Base-by-base conservation (phyloP, 176 grass and related monocot genomes). In the Oryza rufipogon region DNA sequence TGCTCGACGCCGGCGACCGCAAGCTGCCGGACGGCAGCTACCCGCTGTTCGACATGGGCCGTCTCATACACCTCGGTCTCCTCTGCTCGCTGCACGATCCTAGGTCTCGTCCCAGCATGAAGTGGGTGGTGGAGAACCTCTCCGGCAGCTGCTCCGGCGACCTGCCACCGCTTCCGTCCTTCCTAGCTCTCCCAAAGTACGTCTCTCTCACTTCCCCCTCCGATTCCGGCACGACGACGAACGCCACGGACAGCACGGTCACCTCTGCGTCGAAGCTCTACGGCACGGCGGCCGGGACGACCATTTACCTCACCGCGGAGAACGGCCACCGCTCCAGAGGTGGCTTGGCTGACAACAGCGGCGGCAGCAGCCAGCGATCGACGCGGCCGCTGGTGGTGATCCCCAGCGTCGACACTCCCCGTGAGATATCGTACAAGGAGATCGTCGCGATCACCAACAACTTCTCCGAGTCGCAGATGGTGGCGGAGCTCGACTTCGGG, bases 401-500 rank as follows among this genome's bases (percentile, higher is more conserved):
- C 12, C 92, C 90, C 2, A 86, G 86, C 17, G 83, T 97, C 5
- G 86, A 97, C 30, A 91, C 80, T 14, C 90, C 92, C n/a, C 87
- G 86, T 8, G 86, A 97, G 86, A 94, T 97, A 86, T 34, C 90
- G 36, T 97, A 88, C 92, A 89, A 88, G 77, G 90, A 97, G 71
- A 90, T 97, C 63, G 88, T 97, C 4, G 83, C 74, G 6, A 92
- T 94, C 23, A 97, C 94, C 0, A 89, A 94, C 80, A 88, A 92
- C 14, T 97, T 97, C 85, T 92, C 94, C 20, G 94, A 97, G 64
- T 91, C 88, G 14, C 92, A 92, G 80, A 89, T 97, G 86, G 95
- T 97, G 3, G 92, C 92, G 3, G 95, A 97, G 88, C 86, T 97
- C 49, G 95, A 97, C 78, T 97, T 97, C 26, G 95, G 95, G 2